These are phyloP conservation scores for Metschnikowia reukaufii DNA, from an alignment of 805 yeast species.

Conservation along the genomic window DNA sequence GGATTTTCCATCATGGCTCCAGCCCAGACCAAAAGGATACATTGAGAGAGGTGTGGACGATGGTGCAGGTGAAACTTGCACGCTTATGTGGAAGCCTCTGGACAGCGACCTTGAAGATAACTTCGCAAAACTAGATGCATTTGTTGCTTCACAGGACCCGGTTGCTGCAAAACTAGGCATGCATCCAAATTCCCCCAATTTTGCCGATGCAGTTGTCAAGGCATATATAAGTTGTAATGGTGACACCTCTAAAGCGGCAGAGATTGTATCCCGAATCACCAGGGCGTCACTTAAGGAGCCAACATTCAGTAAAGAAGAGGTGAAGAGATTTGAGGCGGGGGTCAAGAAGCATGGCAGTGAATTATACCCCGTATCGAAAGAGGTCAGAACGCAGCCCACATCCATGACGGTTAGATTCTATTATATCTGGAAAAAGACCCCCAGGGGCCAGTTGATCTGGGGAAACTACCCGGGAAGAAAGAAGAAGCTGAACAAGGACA, in stretches of 20 bases:
- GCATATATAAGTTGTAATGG: constrained; percentile 53
- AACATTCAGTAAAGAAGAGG: constrained; percentile 63
- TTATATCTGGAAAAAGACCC: constrained; percentile 89
- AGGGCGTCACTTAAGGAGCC: constrained; percentile 73
- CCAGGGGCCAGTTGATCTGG: constrained; percentile 75
- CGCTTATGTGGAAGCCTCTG: constrained; percentile 65
- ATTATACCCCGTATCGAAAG: constrained; percentile 66
- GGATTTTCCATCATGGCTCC: constrained; percentile 72
- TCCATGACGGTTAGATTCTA: constrained; percentile 84
- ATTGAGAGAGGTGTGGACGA: constrained; percentile 79
- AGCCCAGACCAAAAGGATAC: constrained; percentile 76
- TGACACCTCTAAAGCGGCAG: constrained; percentile 50
- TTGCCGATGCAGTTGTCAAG: constrained; percentile 69
- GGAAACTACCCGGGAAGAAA: constrained; percentile 76
- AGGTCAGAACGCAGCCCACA: constrained; percentile 70
- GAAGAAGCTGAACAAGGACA: constrained; percentile 43
- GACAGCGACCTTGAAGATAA: constrained; percentile 25
- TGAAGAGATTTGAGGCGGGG: constrained; percentile 69
- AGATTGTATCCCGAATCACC: constrained; percentile 46
- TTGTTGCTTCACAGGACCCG: constrained; percentile 52
- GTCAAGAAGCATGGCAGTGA: constrained; percentile 76
- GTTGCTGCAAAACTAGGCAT: constrained; percentile 58
- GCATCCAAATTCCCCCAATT: constrained; percentile 70
- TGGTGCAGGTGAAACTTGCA: constrained; percentile 49
- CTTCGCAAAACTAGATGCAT: constrained; percentile 48